Evolutionary conservation across 768 basidiomycete genomes (phyloP).

Genomic region (Boletus insuetus): DNA sequence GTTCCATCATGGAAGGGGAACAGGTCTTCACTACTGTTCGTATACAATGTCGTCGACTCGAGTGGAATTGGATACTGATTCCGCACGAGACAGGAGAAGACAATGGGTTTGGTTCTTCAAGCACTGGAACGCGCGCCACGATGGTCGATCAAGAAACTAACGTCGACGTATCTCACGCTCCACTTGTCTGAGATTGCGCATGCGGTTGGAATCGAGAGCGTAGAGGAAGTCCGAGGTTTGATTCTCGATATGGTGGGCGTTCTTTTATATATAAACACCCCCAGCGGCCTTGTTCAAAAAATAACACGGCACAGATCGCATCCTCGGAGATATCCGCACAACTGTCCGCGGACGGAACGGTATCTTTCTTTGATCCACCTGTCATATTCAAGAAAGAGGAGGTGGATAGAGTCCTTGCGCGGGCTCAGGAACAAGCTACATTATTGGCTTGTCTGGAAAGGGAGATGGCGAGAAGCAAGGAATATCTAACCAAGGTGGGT

Average conservation of each 20-base stretch:
- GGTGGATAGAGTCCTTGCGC: constrained; percentile 55
- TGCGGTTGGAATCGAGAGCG: constrained; percentile 39
- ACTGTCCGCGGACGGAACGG: constrained; percentile 65
- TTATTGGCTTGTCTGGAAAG: constrained; percentile 23
- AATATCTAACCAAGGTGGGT: constrained; percentile 69
- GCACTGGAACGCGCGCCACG: constrained; percentile 69
- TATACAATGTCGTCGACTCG: not conserved
- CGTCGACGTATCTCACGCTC: constrained; percentile 78
- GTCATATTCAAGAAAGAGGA: constrained; percentile 57
- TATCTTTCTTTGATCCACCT: constrained; percentile 68
- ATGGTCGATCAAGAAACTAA: constrained; percentile 78
- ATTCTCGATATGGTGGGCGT: constrained; percentile 70
- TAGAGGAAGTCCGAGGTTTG: constrained; percentile 54
- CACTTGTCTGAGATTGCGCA: constrained; percentile 69
- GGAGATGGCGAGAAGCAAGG: constrained; percentile 57
- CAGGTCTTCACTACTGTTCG: constrained; percentile 51
- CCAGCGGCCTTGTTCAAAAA: not conserved
- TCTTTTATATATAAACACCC: not conserved
- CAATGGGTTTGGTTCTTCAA: constrained; percentile 64
- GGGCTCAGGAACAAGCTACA: constrained; percentile 47
- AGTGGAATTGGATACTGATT: constrained; percentile 5
- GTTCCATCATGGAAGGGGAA: constrained; percentile 54
- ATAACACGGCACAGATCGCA: constrained; percentile 53
- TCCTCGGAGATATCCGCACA: constrained; percentile 65
- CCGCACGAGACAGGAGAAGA: constrained; percentile 54